phyloP scores from a whole-genome alignment of 441 rosid species.

The Metrosideros polymorpha region DNA sequence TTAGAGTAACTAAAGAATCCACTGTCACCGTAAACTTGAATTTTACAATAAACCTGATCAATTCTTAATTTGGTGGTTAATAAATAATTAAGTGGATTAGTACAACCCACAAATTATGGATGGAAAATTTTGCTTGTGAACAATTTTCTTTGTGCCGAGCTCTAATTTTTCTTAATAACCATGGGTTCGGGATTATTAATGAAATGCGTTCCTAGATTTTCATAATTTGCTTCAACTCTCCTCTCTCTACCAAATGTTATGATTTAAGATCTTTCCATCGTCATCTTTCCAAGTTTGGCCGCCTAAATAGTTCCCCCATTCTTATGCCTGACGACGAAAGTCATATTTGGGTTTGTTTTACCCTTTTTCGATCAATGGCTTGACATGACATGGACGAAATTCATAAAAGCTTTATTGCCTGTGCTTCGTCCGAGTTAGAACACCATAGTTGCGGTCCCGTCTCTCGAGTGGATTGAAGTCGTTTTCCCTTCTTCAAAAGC shows the following conservation, averaged over 20 bases:
- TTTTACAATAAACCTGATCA: background rate
- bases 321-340: background rate
- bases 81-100: background rate
- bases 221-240: background rate
- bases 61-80: background rate
- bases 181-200: background rate
- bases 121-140: background rate
- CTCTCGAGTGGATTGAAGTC: background rate
- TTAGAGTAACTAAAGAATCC: background rate
- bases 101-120: background rate
- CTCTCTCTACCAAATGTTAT: background rate
- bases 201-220: background rate
- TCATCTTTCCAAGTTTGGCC: background rate
- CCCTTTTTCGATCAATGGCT: background rate
- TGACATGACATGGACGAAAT: background rate
- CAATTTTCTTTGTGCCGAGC: background rate
- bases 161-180: background rate
- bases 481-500: background rate
- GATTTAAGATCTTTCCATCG: background rate
- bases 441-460: background rate
- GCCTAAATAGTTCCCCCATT: background rate
- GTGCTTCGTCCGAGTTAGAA: background rate
- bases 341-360: background rate
- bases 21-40: background rate
- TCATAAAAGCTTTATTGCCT: background rate